A percentile compares a stretch with the other conserved stretches of the same genome.
Conservation (phyloP, 148 eudicot species). For the Agrostemma githago region DNA sequence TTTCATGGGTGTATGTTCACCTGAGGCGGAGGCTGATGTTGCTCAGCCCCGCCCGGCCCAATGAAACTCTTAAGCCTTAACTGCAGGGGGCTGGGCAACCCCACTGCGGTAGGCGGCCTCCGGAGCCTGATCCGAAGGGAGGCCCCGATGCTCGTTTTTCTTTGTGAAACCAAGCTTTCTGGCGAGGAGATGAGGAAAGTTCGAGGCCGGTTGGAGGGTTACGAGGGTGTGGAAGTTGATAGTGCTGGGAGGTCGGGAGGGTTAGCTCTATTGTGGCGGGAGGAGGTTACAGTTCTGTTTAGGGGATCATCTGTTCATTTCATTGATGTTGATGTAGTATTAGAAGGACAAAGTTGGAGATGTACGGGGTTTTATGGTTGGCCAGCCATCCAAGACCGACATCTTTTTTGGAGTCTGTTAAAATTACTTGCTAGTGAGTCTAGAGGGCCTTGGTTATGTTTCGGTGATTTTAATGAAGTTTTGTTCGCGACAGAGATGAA, state of each 20-base stretch:
- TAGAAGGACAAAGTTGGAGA: no score
- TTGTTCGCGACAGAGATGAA: not conserved
- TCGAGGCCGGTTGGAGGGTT: not conserved
- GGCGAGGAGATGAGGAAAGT: not conserved
- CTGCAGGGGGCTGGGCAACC: slow-evolving; percentile 7
- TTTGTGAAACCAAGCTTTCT: not conserved
- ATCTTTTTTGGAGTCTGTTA: no score
- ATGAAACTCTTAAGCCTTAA: slow-evolving; percentile 1
- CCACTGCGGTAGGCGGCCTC: not conserved
- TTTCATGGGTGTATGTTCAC: not conserved
- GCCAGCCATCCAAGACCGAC: no score
- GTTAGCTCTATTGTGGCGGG: not conserved
- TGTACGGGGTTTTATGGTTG: no score
- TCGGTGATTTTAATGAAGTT: not conserved
- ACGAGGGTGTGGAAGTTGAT: no score
- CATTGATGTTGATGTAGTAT: not conserved
- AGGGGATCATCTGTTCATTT: not conserved
- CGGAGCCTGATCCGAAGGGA: not conserved
- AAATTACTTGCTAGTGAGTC: no score
- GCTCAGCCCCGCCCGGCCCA: not conserved
- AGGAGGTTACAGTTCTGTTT: not conserved
- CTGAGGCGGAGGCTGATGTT: not conserved
- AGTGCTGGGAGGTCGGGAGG: not conserved
- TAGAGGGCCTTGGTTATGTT: not conserved
- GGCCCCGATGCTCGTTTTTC: not conserved